Evolutionary conservation across 1,284 basidiomycete species (phyloP).

Genomic region (Lentinula novae-zelandiae): DNA sequence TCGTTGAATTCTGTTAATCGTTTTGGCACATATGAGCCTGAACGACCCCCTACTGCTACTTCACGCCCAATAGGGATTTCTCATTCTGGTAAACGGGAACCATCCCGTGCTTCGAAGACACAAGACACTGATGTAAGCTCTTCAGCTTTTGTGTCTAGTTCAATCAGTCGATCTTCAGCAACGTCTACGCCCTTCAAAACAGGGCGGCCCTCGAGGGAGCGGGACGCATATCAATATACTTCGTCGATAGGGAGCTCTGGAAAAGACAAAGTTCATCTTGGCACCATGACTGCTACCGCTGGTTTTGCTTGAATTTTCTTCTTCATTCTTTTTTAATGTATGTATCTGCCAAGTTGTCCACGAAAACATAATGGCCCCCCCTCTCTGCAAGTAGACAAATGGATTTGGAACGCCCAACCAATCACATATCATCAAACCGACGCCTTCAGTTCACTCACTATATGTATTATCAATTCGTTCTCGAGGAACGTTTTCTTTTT

Average conservation of each 20-base stretch:
- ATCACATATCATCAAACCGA: not conserved
- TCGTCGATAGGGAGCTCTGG: not conserved
- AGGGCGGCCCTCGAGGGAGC: not conserved
- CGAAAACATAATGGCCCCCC: not conserved
- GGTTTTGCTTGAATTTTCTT: not conserved
- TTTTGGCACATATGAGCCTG: not conserved
- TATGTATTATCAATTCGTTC: constrained; percentile 18
- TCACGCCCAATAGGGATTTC: not conserved
- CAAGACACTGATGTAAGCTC: not conserved
- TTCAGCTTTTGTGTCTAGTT: not conserved
- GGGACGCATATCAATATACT: not conserved
- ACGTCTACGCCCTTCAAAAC: not conserved
- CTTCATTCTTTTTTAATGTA: not conserved
- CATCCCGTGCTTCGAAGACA: not conserved
- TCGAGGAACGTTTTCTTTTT: constrained; percentile 8
- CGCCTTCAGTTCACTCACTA: not conserved
- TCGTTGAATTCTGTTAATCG: not conserved
- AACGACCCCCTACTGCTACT: not conserved
- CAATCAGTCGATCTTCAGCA: not conserved
- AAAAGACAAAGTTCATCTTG: constrained; percentile 7
- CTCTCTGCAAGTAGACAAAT: not conserved
- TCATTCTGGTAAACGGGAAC: not conserved
- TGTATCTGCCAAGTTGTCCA: not conserved
- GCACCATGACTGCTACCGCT: constrained; percentile 7
- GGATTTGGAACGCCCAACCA: not conserved